Base-by-base conservation (phyloP, 352 stramenopile genomes). In the Pythium phragmitis region DNA sequence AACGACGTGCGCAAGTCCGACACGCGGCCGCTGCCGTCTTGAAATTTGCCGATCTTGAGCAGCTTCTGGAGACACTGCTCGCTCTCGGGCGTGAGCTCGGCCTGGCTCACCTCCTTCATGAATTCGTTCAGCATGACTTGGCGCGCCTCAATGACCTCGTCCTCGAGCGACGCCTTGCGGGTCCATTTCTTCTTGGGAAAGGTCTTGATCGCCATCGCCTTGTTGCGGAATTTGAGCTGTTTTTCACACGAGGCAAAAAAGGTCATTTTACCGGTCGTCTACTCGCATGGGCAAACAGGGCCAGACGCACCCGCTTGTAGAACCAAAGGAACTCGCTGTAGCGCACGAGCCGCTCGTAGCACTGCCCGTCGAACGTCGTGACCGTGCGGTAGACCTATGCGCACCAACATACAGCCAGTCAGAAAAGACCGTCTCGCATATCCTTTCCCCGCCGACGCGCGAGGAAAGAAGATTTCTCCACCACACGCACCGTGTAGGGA, bases 111-210 rank as follows among this genome's bases (percentile, higher is more conserved):
- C 37, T 85, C 72, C 30, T 80, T 73, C 77, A 93, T 91, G 55
- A 76, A 91, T 50, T 93, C 80, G 50, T 91, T 87, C 7, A 91
- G 58, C 73, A 91, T 41, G 6, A 92, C 84, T 76, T 90, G 82
- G 26, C 84, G 68, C 16, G 71, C 75, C 50, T 92, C 82, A 11
- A 93, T 73, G 8, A 84, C 75, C 33, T 88, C 84, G 2, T 79
- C 68, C 13, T 74, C 67, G 7, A 91, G 34, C 33, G 80, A 82
- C 3, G 69, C 69, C 48, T 80, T 82, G 36, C 76, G 77, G 34
- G 77, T 81, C 84, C 73, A 80, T 34, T 73, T 80, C 52, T 81
- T 76, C 56, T 74, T 75, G 17, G 79, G 82, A 66, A 93, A 75
- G 51, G 75, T 63, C 26, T 69, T 65, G 3, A 51, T 23, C 14